Conservation (phyloP, 306 rosid species). For the Erythrophleum fordii region DNA sequence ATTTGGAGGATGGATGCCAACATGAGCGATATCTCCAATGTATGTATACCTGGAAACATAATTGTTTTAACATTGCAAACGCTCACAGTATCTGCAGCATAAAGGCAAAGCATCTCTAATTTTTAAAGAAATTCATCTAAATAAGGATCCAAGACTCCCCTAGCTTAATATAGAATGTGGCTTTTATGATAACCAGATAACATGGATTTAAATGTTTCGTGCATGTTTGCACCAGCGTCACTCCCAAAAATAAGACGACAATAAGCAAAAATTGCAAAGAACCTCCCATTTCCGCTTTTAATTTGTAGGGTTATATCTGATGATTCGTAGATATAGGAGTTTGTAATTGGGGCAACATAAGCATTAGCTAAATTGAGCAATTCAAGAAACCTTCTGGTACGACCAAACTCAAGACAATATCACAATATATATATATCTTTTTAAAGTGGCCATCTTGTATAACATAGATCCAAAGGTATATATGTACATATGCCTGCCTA, state of each 20-base stretch:
- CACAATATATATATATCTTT: too few species aligned
- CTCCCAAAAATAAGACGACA: neutral
- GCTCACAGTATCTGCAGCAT: slow-evolving; percentile 16
- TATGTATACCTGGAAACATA: slow-evolving; percentile 63
- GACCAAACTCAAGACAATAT: neutral
- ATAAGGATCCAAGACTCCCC: neutral
- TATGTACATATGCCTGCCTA: neutral
- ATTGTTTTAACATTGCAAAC: slow-evolving; percentile 20
- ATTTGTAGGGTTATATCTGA: neutral
- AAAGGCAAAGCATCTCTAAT: slow-evolving; percentile 20
- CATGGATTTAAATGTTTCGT: neutral
- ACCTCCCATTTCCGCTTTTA: neutral
- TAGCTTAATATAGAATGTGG: neutral
- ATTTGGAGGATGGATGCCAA: slow-evolving; percentile 90
- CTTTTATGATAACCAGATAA: neutral
- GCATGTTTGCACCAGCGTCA: slow-evolving; percentile 10
- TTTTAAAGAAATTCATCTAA: neutral
- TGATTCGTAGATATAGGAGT: neutral
- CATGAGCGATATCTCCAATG: slow-evolving; percentile 89
- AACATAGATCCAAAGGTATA: too few species aligned
- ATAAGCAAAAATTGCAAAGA: neutral
- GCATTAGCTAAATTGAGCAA: neutral
- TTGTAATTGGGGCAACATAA: neutral
- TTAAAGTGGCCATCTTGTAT: neutral
- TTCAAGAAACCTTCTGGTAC: neutral